A percentile compares a stretch with the other conserved stretches of the same genome.
Conservation (phyloP, 2,329 filamentous ascomycete species). For the Pyrenophora graminea region DNA sequence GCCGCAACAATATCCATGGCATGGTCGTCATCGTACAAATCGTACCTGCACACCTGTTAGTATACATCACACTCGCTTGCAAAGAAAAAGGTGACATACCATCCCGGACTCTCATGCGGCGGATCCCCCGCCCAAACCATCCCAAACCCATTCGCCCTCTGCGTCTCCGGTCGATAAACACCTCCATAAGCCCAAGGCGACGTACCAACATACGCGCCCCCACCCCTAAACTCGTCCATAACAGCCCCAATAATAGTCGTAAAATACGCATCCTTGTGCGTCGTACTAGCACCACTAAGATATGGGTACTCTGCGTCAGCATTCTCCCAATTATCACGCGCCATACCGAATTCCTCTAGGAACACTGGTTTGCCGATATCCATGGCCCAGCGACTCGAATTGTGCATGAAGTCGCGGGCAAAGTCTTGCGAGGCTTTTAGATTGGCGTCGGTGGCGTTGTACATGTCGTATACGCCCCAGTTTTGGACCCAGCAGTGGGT, state of each 20-base stretch:
- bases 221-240: constrained; percentile 41
- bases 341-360: constrained; percentile 49
- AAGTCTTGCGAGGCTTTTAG: constrained; percentile 43
- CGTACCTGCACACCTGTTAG: constrained; percentile 4
- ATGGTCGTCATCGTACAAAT: constrained; percentile 46
- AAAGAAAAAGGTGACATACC: constrained; percentile 29
- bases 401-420: constrained; percentile 39
- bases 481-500: constrained; percentile 50
- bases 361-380: constrained; percentile 47
- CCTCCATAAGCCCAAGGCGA: constrained; percentile 50
- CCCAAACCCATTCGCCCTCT: constrained; percentile 44
- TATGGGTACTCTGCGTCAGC: constrained; percentile 44
- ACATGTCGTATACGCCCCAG: constrained; percentile 49
- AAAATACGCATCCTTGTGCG: constrained; percentile 48
- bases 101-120: constrained; percentile 47
- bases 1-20: constrained; percentile 44
- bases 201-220: constrained; percentile 45
- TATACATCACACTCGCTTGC: no score
- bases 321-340: constrained; percentile 49
- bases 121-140: constrained; percentile 50
- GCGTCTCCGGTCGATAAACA: constrained; percentile 46
- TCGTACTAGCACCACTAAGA: constrained; percentile 40
- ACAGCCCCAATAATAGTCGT: constrained; percentile 44
- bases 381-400: constrained; percentile 41
- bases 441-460: constrained; percentile 38